Base-by-base conservation (phyloP, 2,329 filamentous ascomycete species). In the Cordyceps militaris region DNA sequence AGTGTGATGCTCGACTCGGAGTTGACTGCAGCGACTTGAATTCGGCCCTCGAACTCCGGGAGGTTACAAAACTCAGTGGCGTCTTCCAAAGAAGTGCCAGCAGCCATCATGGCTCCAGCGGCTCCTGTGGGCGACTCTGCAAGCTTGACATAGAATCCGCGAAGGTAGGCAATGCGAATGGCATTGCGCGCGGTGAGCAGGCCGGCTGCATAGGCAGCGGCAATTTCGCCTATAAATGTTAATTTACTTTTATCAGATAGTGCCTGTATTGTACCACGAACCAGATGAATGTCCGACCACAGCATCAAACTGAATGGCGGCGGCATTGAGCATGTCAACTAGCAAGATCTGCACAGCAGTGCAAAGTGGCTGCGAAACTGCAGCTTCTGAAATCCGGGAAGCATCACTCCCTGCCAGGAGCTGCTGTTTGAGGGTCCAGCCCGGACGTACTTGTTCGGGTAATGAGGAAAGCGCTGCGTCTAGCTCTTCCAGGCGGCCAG, bases 211-310 rank as follows among this genome's bases (percentile, higher is more conserved):
- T 78, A 81, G 0, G 74, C 78, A 0, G 76, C 76, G 0, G 65
- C 75, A 19, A 79, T 78, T 59, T 79, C 77, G 0, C 44, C 44
- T 42, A n/a, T 19, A 40, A 8, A 19, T 10, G 36, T 40, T 19
- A 40, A 19, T 10, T 10, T 36, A 13, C 13, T 36, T 36, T 36
- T 13, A 14, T 36, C 4, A 14, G 4, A 36, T 36, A 36, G 8
- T 36, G 13, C n/a, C 10, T 36, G 34, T 13, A 36, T 14, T 36
- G 4, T 36, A 36, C 10, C 19, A 19, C 10, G 19, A 8, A 40
- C 75, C 75, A 76, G 72, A 75, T 0, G 75, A 78, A 60, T 79
- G 77, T 4, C 77, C 76, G 1, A 77, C 68, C 0, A 73, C 72
- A 0, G 66, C 69, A 1, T 55, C 28, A 10, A 73, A 67, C 0